These are phyloP conservation scores for Xerocomellus amylosporus DNA, from an alignment of 768 basidiomycete genomes.

Conservation along the genomic window DNA sequence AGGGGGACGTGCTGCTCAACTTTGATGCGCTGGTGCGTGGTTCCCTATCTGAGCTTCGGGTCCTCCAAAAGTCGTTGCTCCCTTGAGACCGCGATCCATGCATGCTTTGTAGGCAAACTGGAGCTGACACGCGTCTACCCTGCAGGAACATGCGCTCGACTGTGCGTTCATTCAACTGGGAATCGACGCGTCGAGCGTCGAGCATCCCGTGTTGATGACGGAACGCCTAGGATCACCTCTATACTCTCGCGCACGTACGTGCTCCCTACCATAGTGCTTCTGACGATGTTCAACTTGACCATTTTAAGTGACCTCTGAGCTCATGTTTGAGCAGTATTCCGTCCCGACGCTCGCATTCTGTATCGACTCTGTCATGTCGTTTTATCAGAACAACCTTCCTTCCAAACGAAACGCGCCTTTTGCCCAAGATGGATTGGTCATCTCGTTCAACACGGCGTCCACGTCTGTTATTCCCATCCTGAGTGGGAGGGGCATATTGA, in stretches of 20 bases:
- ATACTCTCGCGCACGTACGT: constrained; percentile 82
- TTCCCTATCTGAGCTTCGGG: neutral
- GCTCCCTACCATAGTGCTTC: neutral
- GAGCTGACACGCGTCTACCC: constrained; percentile 22
- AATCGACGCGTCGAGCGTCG: constrained; percentile 68
- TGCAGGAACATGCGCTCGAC: constrained; percentile 92
- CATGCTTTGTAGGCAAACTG: neutral
- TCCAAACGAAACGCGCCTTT: constrained; percentile 35
- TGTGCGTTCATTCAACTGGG: constrained; percentile 87
- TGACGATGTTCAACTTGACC: neutral
- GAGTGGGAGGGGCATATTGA: constrained; percentile 76
- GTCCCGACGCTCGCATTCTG: constrained; percentile 86
- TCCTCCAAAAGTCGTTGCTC: neutral
- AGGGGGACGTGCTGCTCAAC: constrained; percentile 89
- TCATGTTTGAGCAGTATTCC: constrained; percentile 91
- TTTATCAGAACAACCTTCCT: constrained; percentile 74
- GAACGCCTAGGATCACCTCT: constrained; percentile 86
- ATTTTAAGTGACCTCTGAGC: constrained; percentile 84
- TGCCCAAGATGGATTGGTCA: constrained; percentile 70
- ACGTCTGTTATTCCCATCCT: constrained; percentile 91
- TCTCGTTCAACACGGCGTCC: constrained; percentile 90
- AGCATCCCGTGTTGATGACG: constrained; percentile 91
- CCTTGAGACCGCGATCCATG: too few relatives aligned
- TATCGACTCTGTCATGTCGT: constrained; percentile 89
- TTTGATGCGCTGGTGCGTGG: constrained; percentile 86